These are phyloP conservation scores for Solanum rostratum DNA, from an alignment of 257 asterid genomes.

Conservation along the genomic window DNA sequence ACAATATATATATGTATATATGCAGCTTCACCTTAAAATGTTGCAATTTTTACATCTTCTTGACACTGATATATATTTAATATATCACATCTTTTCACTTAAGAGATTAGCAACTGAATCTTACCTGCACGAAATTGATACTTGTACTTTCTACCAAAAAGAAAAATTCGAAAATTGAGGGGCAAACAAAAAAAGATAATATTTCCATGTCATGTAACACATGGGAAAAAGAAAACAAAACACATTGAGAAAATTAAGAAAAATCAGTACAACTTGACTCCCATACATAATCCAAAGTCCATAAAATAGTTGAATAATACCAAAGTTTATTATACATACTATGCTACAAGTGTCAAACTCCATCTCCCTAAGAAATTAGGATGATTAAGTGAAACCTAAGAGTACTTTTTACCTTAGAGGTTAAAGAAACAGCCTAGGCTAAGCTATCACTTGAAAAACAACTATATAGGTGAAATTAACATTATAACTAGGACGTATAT, in stretches of 20 bases:
- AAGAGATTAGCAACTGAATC: background rate
- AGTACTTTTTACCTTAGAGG: background rate
- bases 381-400: background rate
- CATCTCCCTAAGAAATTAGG: background rate
- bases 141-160: background rate
- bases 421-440: background rate
- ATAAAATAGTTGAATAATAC: background rate
- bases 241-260: background rate
- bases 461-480: background rate
- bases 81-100: background rate
- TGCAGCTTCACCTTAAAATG: constrained; percentile 7
- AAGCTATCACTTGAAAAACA: background rate
- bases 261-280: background rate
- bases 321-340: background rate
- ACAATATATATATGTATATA: background rate
- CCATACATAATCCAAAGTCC: background rate
- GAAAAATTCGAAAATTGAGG: background rate
- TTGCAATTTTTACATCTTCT: background rate
- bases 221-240: background rate
- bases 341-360: background rate
- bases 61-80: constrained; percentile 2
- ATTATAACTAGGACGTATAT: background rate
- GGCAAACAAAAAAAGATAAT: background rate
- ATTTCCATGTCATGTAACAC: background rate
- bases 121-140: background rate